A percentile compares a stretch with the other conserved stretches of the same genome.
Evolutionary conservation across 2,329 filamentous ascomycete species (phyloP).

Genomic region (Didymella lethalis): DNA sequence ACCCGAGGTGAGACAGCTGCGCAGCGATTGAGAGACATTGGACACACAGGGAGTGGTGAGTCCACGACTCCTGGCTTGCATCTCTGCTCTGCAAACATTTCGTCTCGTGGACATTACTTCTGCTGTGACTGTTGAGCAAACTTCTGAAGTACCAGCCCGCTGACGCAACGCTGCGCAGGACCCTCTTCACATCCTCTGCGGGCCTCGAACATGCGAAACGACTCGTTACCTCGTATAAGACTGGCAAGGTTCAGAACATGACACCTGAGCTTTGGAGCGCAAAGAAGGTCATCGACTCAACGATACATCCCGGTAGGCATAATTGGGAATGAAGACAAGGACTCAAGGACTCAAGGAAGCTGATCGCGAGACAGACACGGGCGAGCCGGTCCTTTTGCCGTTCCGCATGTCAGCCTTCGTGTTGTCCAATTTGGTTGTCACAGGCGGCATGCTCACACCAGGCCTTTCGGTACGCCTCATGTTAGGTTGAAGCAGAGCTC

Average conservation of each 20-base stretch:
- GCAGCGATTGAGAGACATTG: slow-evolving; percentile 7
- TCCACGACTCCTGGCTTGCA: slow-evolving; percentile 43
- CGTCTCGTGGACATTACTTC: neutral
- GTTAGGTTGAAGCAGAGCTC: slow-evolving; percentile 4
- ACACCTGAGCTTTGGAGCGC: slow-evolving; percentile 91
- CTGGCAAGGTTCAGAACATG: slow-evolving; percentile 79
- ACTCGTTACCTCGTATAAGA: slow-evolving; percentile 85
- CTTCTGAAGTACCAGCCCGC: slow-evolving; percentile 7
- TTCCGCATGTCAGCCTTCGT: slow-evolving; percentile 98
- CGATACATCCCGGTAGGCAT: slow-evolving; percentile 84
- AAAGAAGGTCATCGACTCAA: slow-evolving; percentile 97
- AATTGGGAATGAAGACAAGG: neutral
- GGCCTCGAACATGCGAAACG: slow-evolving; percentile 87
- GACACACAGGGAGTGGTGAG: slow-evolving; percentile 45
- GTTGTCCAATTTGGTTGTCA: slow-evolving; percentile 91
- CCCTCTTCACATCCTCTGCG: slow-evolving; percentile 77
- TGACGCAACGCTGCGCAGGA: slow-evolving; percentile 64
- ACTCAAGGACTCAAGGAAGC: slow-evolving; percentile 5
- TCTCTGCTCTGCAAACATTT: neutral
- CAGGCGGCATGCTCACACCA: slow-evolving; percentile 95
- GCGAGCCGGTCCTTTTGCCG: slow-evolving; percentile 87
- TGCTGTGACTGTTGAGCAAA: slow-evolving; percentile 6
- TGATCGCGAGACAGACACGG: slow-evolving; percentile 72
- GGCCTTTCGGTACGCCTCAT: slow-evolving; percentile 69
- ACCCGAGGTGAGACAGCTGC: slow-evolving; percentile 80